A percentile compares a stretch with the other conserved stretches of the same genome.
Evolutionary conservation across 805 yeast species (phyloP).

Genomic region (Starmerella vaccinii): DNA sequence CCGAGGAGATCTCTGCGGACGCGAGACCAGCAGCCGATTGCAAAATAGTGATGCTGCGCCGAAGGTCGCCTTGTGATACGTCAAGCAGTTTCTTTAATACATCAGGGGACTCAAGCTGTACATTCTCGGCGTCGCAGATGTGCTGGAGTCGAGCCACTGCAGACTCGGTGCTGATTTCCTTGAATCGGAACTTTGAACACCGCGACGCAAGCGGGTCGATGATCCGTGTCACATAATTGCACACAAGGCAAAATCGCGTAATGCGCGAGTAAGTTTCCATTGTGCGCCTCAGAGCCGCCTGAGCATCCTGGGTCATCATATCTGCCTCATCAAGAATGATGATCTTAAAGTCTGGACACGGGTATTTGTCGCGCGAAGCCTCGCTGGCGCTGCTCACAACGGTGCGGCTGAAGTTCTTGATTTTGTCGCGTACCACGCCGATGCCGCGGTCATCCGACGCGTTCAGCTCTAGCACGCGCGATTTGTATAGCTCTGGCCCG

Average conservation of each 20-base stretch:
- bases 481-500: slow-evolving; percentile 75
- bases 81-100: slow-evolving; percentile 55
- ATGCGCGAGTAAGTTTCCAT: slow-evolving; percentile 57
- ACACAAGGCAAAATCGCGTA: slow-evolving; percentile 86
- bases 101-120: slow-evolving; percentile 33
- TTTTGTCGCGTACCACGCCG: slow-evolving; percentile 94
- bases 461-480: slow-evolving; percentile 88
- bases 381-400: slow-evolving; percentile 70
- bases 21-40: slow-evolving; percentile 53
- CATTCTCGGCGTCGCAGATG: slow-evolving; percentile 46
- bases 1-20: slow-evolving; percentile 33
- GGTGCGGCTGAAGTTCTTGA: slow-evolving; percentile 85
- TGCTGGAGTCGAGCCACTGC: slow-evolving; percentile 59
- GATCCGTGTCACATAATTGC: slow-evolving; percentile 93
- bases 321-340: slow-evolving; percentile 92
- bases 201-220: slow-evolving; percentile 95
- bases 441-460: slow-evolving; percentile 98
- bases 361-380: slow-evolving; percentile 61
- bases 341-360: slow-evolving; percentile 94
- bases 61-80: slow-evolving; percentile 81
- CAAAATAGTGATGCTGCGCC: slow-evolving; percentile 81
- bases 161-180: slow-evolving; percentile 57
- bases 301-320: slow-evolving; percentile 90
- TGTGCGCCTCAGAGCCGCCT: slow-evolving; percentile 81
- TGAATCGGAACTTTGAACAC: slow-evolving; percentile 90